These are phyloP conservation scores for Pseudonectria foliicola DNA, from an alignment of 2,329 filamentous ascomycete genomes.

Conservation along the genomic window DNA sequence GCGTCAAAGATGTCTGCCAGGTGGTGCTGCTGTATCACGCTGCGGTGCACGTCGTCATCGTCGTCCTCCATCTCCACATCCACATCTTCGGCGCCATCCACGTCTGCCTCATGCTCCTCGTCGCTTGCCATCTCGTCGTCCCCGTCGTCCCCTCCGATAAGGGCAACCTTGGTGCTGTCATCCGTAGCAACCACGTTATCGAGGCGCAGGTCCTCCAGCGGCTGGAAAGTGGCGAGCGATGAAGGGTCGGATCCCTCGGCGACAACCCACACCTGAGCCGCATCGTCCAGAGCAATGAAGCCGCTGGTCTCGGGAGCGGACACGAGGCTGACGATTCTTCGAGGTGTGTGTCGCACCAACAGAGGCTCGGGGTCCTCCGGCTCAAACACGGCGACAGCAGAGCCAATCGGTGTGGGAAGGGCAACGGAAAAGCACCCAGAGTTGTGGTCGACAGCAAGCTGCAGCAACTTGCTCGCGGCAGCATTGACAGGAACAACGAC, in stretches of 20 bases:
- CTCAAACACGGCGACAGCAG: conserved; percentile 60
- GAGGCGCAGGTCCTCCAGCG: conserved; percentile 47
- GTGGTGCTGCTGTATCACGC: conserved; percentile 61
- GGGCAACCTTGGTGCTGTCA: conserved; percentile 21
- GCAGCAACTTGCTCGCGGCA: conserved; percentile 41
- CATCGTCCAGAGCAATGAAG: conserved; percentile 69
- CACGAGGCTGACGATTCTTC: conserved; percentile 59
- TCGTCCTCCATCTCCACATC: too few species aligned
- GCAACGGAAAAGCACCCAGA: conserved; percentile 62
- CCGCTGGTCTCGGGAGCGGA: conserved; percentile 58
- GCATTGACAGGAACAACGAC: conserved; percentile 44
- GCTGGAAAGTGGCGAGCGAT: conserved; percentile 44
- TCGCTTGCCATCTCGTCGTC: conserved; percentile 38
- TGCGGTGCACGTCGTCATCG: conserved; percentile 44
- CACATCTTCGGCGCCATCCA: conserved; percentile 36
- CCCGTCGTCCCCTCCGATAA: conserved; percentile 35
- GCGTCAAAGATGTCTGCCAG: conserved; percentile 64
- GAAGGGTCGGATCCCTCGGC: conserved; percentile 52
- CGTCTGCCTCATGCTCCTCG: conserved; percentile 31
- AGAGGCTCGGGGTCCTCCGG: conserved; percentile 52
- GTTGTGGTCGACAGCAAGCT: conserved; percentile 63
- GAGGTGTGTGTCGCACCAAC: conserved; percentile 48
- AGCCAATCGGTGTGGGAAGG: conserved; percentile 39
- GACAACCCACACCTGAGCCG: conserved; percentile 62
- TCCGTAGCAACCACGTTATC: conserved; percentile 29